These are phyloP conservation scores for Grosmannia penicillata DNA, from an alignment of 2,329 filamentous ascomycete genomes.

Conservation along the genomic window DNA sequence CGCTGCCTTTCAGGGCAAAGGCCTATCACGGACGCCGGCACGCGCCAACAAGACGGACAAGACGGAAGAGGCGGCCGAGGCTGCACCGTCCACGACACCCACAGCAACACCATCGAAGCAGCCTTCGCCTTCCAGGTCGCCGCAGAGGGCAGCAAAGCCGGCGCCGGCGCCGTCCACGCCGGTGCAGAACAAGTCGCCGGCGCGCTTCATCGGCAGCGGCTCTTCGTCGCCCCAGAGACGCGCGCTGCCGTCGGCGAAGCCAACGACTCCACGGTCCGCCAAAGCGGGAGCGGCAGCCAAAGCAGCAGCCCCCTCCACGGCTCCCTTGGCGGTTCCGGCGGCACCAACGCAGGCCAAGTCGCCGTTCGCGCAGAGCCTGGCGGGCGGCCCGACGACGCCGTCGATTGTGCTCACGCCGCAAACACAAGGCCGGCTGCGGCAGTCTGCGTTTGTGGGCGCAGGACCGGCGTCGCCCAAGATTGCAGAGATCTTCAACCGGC, in stretches of 20 bases:
- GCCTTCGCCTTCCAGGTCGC: no score
- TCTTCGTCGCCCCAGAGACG: slow-evolving; percentile 15
- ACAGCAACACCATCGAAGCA: background rate
- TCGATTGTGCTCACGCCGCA: slow-evolving; percentile 49
- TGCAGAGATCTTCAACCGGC: slow-evolving; percentile 53
- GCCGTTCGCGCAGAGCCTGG: slow-evolving; percentile 38
- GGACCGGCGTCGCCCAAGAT: slow-evolving; percentile 66
- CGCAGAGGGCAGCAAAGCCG: no score
- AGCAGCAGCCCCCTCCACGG: slow-evolving; percentile 14
- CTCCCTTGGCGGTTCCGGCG: slow-evolving; percentile 15
- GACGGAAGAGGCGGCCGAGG: background rate
- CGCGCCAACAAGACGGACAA: slow-evolving; percentile 7
- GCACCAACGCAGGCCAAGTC: slow-evolving; percentile 16
- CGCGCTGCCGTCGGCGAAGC: slow-evolving; percentile 10
- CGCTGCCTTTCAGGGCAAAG: slow-evolving; percentile 34
- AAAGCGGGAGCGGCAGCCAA: slow-evolving; percentile 8
- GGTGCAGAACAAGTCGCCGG: slow-evolving; percentile 8
- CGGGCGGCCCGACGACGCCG: slow-evolving; percentile 44
- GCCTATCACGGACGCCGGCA: slow-evolving; percentile 32
- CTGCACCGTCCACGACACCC: background rate
- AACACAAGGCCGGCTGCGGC: slow-evolving; percentile 44
- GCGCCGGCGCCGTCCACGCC: background rate
- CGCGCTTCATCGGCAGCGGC: slow-evolving; percentile 9
- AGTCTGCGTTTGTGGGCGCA: slow-evolving; percentile 49
- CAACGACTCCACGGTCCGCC: slow-evolving; percentile 18